Conservation (phyloP, 2,329 filamentous ascomycete genomes). For the Fusarium secorum region DNA sequence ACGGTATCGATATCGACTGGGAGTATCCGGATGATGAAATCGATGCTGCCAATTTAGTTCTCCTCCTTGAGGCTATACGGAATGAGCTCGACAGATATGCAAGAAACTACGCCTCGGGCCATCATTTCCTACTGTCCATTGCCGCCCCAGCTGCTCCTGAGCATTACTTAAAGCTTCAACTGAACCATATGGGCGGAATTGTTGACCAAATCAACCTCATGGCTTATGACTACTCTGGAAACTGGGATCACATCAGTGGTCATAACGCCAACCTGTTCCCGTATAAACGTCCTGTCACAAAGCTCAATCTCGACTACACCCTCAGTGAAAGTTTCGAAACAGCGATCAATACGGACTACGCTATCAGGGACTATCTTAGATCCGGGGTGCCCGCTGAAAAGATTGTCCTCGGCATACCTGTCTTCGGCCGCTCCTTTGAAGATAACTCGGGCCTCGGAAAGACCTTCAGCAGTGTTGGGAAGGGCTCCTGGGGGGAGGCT, state of each 20-base stretch:
- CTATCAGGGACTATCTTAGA: conserved; percentile 15
- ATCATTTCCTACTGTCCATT: conserved; percentile 25
- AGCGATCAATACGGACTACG: conserved; percentile 4
- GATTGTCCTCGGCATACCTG: conserved; percentile 28
- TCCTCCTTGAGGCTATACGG: conserved; percentile 26
- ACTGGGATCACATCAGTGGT: conserved; percentile 41
- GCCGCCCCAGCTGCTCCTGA: conserved; percentile 16
- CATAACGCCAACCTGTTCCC: conserved; percentile 51
- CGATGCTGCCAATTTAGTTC: conserved; percentile 20
- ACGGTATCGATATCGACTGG: conserved; percentile 31
- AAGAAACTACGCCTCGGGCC: not conserved
- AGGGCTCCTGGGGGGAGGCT: conserved; percentile 22
- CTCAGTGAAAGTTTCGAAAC: not conserved
- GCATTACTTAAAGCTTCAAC: conserved; percentile 25
- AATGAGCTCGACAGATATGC: conserved; percentile 17
- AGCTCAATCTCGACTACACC: conserved; percentile 15
- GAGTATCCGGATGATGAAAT: conserved; percentile 20
- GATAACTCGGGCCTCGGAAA: conserved; percentile 19
- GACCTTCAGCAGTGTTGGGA: conserved; percentile 17
- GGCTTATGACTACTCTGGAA: conserved; percentile 29
- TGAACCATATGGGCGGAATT: not conserved
- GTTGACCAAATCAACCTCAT: conserved; percentile 31
- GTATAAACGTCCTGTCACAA: not conserved
- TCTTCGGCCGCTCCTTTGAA: conserved; percentile 32
- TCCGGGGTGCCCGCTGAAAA: conserved; percentile 18